A percentile compares a stretch with the other conserved stretches of the same genome.
Conservation (phyloP, 768 basidiomycete genomes). For the Austroboletus eburneus region DNA sequence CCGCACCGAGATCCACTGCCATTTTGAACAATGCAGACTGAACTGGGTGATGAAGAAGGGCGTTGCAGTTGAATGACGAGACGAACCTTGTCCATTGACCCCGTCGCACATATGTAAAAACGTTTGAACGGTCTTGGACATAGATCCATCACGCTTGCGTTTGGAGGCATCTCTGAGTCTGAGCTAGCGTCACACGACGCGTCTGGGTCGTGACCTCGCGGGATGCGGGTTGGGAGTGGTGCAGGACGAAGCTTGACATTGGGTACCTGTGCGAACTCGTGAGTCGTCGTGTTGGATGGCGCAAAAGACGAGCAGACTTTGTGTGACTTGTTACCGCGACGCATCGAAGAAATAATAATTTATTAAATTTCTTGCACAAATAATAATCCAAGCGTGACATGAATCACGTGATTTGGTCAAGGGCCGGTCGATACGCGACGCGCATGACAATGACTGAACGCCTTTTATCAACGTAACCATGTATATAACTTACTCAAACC, state of each 20-base stretch:
- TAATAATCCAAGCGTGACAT: neutral
- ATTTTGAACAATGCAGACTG: slow-evolving; percentile 72
- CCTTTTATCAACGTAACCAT: no score
- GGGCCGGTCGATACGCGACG: no score
- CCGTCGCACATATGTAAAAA: slow-evolving; percentile 69
- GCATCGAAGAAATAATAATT: slow-evolving; percentile 28
- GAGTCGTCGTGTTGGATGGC: neutral
- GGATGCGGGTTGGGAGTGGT: slow-evolving; percentile 29
- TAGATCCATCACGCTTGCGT: slow-evolving; percentile 41
- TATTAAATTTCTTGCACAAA: neutral
- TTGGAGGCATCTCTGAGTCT: slow-evolving; percentile 49
- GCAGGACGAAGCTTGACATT: slow-evolving; percentile 79
- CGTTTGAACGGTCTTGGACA: slow-evolving; percentile 68
- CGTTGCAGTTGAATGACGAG: slow-evolving; percentile 2
- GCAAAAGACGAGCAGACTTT: slow-evolving; percentile 39
- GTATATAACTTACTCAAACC: no score
- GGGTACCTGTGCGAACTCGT: slow-evolving; percentile 53
- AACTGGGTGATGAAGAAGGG: neutral
- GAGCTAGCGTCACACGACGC: slow-evolving; percentile 37
- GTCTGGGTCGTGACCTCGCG: slow-evolving; percentile 15
- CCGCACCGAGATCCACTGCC: slow-evolving; percentile 78
- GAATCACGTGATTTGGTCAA: no score
- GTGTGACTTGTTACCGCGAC: slow-evolving; percentile 62
- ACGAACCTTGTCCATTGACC: slow-evolving; percentile 72
- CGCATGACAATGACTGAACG: no score